Evolutionary conservation across 1,284 basidiomycete genomes (phyloP).

Genomic region (Ganoderma sp.): DNA sequence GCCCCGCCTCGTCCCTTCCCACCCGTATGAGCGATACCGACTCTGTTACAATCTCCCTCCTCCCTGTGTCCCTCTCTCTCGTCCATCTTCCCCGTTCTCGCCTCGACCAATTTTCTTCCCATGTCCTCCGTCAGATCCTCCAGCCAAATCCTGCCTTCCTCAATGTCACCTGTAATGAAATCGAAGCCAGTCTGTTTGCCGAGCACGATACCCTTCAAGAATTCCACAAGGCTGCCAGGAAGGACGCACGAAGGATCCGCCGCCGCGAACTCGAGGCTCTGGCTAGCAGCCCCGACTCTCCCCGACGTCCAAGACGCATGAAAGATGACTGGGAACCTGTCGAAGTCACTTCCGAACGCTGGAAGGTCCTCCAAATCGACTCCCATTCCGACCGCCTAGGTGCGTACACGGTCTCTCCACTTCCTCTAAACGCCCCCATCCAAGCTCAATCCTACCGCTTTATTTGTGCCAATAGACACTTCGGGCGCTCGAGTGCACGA

Average conservation of each 20-base stretch:
- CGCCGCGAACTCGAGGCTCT: constrained; percentile 22
- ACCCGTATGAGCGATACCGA: constrained; percentile 34
- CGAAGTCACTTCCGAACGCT: constrained; percentile 71
- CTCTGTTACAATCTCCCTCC: constrained; percentile 65
- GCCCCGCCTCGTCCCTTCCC: not conserved
- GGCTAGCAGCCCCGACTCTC: constrained; percentile 9
- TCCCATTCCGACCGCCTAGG: constrained; percentile 72
- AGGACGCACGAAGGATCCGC: constrained; percentile 54
- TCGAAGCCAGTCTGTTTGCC: constrained; percentile 76
- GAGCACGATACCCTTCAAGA: constrained; percentile 62
- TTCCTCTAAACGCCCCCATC: constrained; percentile 10
- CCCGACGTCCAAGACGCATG: constrained; percentile 19
- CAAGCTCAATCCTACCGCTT: not conserved
- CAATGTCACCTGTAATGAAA: constrained; percentile 76
- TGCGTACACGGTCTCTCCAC: constrained; percentile 39
- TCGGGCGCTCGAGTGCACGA: constrained; percentile 78
- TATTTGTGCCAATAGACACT: constrained; percentile 51
- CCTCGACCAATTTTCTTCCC: constrained; percentile 61
- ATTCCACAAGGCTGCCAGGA: constrained; percentile 65
- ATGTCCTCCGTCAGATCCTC: constrained; percentile 70
- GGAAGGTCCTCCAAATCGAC: constrained; percentile 80
- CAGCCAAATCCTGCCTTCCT: constrained; percentile 69
- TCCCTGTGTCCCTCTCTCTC: constrained; percentile 71
- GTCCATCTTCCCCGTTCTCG: constrained; percentile 71
- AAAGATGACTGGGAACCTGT: constrained; percentile 51